Evolutionary conservation across 192 early-diverging fungal genomes (phyloP).

Genomic region (Coemansia sp.): DNA sequence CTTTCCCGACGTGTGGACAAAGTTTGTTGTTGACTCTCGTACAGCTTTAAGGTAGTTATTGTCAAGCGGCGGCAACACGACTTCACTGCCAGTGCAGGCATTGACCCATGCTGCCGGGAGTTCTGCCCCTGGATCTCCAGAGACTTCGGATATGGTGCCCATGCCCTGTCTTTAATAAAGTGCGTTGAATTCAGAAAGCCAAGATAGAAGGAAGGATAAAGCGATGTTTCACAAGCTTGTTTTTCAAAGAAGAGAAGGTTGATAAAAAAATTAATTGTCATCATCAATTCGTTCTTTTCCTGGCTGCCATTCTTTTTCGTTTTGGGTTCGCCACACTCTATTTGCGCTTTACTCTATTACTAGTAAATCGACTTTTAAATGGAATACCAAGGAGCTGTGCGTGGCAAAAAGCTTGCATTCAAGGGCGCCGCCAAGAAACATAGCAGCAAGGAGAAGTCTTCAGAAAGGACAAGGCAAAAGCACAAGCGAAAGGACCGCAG

Average conservation of each 20-base stretch:
- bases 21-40: slow-evolving; percentile 36
- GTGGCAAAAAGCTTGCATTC: slow-evolving; percentile 36
- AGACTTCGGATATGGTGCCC: slow-evolving; percentile 39
- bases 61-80: slow-evolving; percentile 18
- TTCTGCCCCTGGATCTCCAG: slow-evolving; percentile 9
- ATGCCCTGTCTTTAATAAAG: slow-evolving; percentile 1
- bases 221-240: background rate
- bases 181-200: background rate
- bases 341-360: too few relatives aligned
- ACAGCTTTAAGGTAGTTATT: slow-evolving; percentile 45
- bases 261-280: too few relatives aligned
- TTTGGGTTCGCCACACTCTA: too few relatives aligned
- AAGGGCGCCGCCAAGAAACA: slow-evolving; percentile 22
- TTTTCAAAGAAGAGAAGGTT: background rate
- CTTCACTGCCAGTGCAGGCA: slow-evolving; percentile 31
- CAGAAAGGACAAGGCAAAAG: slow-evolving; percentile 11
- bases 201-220: background rate
- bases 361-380: slow-evolving; percentile 2
- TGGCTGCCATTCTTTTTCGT: too few relatives aligned
- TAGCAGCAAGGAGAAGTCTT: background rate
- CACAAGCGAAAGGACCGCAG: slow-evolving; percentile 5
- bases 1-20: slow-evolving; percentile 21
- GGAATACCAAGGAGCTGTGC: slow-evolving; percentile 25
- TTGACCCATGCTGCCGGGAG: slow-evolving; percentile 33
- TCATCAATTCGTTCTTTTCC: too few relatives aligned